Conservation (phyloP, 2,329 filamentous ascomycete species). For the Penicillium vulpinum region DNA sequence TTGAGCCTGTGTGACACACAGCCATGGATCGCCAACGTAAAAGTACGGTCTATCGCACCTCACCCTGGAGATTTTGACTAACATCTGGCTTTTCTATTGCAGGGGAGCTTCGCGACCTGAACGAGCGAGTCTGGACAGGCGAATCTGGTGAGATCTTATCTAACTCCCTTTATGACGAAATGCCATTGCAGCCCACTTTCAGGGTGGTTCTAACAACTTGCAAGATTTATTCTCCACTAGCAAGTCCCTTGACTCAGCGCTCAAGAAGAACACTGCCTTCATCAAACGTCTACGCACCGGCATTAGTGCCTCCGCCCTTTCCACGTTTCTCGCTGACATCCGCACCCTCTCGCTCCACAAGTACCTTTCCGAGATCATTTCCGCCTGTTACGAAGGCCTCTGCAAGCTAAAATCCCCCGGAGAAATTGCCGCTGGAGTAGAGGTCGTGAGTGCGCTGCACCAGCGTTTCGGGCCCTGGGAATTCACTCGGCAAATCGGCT, state of each 20-base stretch:
- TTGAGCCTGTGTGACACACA: conserved; percentile 29
- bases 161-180: conserved; percentile 14
- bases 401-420: conserved; percentile 86
- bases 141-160: conserved; percentile 67
- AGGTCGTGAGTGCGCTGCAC: conserved; percentile 92
- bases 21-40: conserved; percentile 53
- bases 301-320: conserved; percentile 74
- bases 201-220: conserved; percentile 16
- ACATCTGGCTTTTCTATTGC: conserved; percentile 6
- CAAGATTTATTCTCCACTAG: conserved; percentile 76
- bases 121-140: conserved; percentile 83
- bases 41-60: conserved; percentile 35
- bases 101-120: conserved; percentile 91
- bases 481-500: conserved; percentile 88
- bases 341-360: conserved; percentile 89
- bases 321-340: conserved; percentile 87
- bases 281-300: conserved; percentile 94
- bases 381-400: conserved; percentile 90
- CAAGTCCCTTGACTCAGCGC: conserved; percentile 82
- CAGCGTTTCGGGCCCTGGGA: conserved; percentile 88
- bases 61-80: neutral
- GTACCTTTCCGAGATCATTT: conserved; percentile 95
- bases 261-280: conserved; percentile 98
- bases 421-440: conserved; percentile 89
- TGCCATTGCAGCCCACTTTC: conserved; percentile 7